phyloP scores from a whole-genome alignment of 495 filamentous ascomycete species.

The Xylaria cubensis region DNA sequence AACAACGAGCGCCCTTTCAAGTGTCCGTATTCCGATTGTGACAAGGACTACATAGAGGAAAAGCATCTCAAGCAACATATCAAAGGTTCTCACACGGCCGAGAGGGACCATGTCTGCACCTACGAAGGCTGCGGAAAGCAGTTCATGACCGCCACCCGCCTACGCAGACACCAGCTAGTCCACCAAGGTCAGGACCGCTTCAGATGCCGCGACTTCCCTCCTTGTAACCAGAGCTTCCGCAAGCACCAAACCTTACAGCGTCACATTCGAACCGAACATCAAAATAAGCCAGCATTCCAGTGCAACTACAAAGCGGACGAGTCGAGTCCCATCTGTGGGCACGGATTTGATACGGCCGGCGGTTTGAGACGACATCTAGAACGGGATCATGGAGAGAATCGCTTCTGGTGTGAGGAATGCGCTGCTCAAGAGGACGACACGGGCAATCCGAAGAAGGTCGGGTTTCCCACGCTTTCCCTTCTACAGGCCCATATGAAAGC shows the following conservation, averaged over 20 bases:
- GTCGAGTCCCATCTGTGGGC: slow-evolving; percentile 65
- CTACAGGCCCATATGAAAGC: slow-evolving; percentile 74
- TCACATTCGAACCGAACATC: slow-evolving; percentile 77
- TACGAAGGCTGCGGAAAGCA: slow-evolving; percentile 76
- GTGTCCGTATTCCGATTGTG: slow-evolving; percentile 72
- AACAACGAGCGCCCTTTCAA: slow-evolving; percentile 76
- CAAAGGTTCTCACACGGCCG: slow-evolving; percentile 77
- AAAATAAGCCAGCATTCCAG: slow-evolving; percentile 68
- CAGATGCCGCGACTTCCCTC: slow-evolving; percentile 74
- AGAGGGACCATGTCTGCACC: slow-evolving; percentile 73
- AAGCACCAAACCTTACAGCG: slow-evolving; percentile 87
- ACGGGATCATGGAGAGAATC: slow-evolving; percentile 68
- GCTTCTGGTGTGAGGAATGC: slow-evolving; percentile 78
- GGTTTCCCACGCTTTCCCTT: slow-evolving; percentile 73
- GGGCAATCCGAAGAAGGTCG: slow-evolving; percentile 45
- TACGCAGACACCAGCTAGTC: slow-evolving; percentile 69
- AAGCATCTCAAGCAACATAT: slow-evolving; percentile 85
- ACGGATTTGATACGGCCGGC: slow-evolving; percentile 72
- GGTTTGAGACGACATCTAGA: slow-evolving; percentile 75
- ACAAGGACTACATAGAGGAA: slow-evolving; percentile 79
- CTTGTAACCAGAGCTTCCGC: slow-evolving; percentile 80
- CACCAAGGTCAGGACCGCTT: slow-evolving; percentile 74
- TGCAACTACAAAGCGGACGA: slow-evolving; percentile 66
- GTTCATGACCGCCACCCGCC: slow-evolving; percentile 77
- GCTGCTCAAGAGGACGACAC: slow-evolving; percentile 35